Evolutionary conservation across 2,329 filamentous ascomycete species (phyloP).

Genomic region (Neodidymelliopsis sp.): DNA sequence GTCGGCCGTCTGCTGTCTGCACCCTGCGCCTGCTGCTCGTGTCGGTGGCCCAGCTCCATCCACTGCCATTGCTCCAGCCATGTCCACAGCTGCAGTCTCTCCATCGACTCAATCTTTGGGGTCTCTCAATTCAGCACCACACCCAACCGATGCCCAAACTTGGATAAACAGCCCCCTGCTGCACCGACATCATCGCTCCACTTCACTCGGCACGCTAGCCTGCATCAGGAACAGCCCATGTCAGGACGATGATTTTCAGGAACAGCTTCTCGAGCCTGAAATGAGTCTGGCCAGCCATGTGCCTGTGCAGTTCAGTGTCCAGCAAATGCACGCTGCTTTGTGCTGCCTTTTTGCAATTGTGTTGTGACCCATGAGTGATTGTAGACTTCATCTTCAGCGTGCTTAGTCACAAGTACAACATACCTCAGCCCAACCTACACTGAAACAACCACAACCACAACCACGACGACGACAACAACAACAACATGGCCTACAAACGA

Average conservation of each 20-base stretch:
- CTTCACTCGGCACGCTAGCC: slow-evolving; percentile 3
- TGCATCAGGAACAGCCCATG: slow-evolving; percentile 6
- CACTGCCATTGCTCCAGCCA: too few species aligned
- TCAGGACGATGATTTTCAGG: slow-evolving; percentile 15
- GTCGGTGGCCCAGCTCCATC: too few species aligned
- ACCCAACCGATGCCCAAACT: slow-evolving; percentile 2
- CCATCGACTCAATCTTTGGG: slow-evolving; percentile 14
- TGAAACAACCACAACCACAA: too few species aligned
- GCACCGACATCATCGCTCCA: slow-evolving; percentile 16
- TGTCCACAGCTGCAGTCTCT: too few species aligned
- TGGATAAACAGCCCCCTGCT: slow-evolving; percentile 1
- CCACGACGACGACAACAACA: too few species aligned
- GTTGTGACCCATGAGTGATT: background rate
- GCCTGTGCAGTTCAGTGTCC: too few species aligned
- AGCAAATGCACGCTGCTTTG: too few species aligned
- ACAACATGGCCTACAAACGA: slow-evolving; percentile 46
- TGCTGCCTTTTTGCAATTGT: background rate
- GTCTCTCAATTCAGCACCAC: slow-evolving; percentile 6
- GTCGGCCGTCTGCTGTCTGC: background rate
- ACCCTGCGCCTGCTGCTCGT: too few species aligned
- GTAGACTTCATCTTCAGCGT: background rate
- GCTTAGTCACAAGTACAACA: slow-evolving; percentile 12
- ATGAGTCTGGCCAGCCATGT: too few species aligned
- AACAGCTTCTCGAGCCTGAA: slow-evolving; percentile 10
- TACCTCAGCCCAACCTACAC: slow-evolving; percentile 1